Evolutionary conservation across 1,284 basidiomycete species (phyloP).

Genomic region (Papiliotrema flavescens): DNA sequence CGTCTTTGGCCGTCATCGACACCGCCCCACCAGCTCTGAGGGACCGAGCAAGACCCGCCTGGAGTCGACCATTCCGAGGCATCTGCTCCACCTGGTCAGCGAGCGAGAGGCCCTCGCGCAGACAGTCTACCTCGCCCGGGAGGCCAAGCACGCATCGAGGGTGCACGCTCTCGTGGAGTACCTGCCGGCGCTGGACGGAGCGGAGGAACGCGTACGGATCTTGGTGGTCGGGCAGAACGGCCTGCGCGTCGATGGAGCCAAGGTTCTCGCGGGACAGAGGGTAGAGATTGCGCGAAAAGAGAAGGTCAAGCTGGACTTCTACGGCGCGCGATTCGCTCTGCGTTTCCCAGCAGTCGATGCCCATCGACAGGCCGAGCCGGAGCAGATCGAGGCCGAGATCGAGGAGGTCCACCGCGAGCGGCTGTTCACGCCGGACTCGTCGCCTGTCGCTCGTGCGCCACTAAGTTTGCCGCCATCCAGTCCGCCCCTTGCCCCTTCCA

Average conservation of each 20-base stretch:
- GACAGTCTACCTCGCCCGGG: conserved; percentile 35
- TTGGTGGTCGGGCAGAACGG: conserved; percentile 48
- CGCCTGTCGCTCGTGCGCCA: not conserved
- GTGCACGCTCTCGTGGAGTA: conserved; percentile 41
- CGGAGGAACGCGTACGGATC: conserved; percentile 18
- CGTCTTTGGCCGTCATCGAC: conserved; percentile 40
- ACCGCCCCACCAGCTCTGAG: conserved; percentile 2
- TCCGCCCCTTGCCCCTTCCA: conserved; percentile 16
- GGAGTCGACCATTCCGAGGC: conserved; percentile 9
- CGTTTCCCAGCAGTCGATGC: conserved; percentile 10
- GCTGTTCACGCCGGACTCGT: conserved; percentile 10
- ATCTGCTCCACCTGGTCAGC: conserved; percentile 10
- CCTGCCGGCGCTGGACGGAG: conserved; percentile 3
- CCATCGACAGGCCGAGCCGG: conserved; percentile 3
- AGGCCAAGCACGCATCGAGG: conserved; percentile 41
- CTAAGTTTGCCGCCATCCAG: conserved; percentile 18
- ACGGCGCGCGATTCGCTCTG: conserved; percentile 32
- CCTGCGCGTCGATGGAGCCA: conserved; percentile 24
- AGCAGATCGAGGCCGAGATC: conserved; percentile 2
- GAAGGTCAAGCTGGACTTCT: conserved; percentile 37
- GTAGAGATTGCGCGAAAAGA: conserved; percentile 11
- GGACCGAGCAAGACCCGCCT: not conserved
- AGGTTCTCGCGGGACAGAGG: conserved; percentile 23
- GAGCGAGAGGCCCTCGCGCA: conserved; percentile 8
- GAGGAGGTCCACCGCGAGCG: conserved; percentile 1